These are phyloP conservation scores for Fusarium chlamydosporum DNA, from an alignment of 2,329 filamentous ascomycete species.

Conservation along the genomic window DNA sequence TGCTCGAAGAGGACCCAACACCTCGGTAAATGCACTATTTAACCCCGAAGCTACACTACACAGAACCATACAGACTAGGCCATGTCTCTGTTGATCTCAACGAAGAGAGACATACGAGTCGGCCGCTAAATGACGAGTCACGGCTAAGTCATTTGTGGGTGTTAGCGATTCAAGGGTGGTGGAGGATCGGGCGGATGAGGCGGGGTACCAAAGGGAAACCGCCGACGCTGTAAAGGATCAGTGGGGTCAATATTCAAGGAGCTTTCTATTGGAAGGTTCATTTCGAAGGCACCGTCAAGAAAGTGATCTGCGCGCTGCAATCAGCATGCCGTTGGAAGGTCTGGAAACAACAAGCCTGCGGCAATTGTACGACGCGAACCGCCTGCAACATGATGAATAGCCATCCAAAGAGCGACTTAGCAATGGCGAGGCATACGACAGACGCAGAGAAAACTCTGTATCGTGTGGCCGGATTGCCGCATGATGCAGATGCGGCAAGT, in stretches of 20 bases:
- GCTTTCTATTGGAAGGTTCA: conserved; percentile 24
- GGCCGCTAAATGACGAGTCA: conserved; percentile 41
- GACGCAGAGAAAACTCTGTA: conserved; percentile 41
- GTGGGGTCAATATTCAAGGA: conserved; percentile 34
- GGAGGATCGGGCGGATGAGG: conserved; percentile 38
- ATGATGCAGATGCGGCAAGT: conserved; percentile 43
- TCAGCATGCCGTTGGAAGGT: conserved; percentile 16
- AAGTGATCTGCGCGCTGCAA: conserved; percentile 26
- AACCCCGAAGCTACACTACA: conserved; percentile 7
- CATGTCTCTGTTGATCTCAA: neutral
- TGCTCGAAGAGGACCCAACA: conserved; percentile 82
- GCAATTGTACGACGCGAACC: conserved; percentile 23
- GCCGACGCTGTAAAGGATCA: conserved; percentile 21
- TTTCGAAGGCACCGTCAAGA: conserved; percentile 16
- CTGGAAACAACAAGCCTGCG: conserved; percentile 27
- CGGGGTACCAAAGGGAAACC: conserved; percentile 39
- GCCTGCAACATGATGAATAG: conserved; percentile 23
- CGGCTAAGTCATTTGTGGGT: conserved; percentile 32
- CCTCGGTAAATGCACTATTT: conserved; percentile 49
- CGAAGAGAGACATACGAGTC: conserved; percentile 20
- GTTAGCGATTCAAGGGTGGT: conserved; percentile 37
- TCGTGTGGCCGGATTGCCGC: conserved; percentile 35
- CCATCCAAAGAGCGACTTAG: conserved; percentile 26
- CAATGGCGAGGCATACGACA: conserved; percentile 32
- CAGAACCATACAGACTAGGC: conserved; percentile 5